Evolutionary conservation across 1,284 basidiomycete genomes (phyloP), one percentile per base, ranked within the genome.

Genomic region (Hymenochaete sp.): DNA sequence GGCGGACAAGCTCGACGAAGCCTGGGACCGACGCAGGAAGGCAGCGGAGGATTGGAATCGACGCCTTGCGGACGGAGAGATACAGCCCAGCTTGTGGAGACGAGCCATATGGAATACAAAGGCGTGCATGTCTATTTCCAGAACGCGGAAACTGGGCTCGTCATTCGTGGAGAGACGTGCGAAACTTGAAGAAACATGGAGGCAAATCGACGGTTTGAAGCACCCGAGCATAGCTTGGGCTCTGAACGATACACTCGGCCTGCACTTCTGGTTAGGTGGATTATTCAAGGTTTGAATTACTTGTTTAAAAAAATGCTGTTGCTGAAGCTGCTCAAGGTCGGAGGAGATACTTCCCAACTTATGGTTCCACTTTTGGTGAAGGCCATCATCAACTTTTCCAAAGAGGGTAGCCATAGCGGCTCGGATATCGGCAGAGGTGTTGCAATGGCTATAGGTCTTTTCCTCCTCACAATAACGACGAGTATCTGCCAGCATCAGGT

Each of bases 381-480:
- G 62, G 73, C 73, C 0, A 72, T 88, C 53, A 87, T 88, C 58
- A 74, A 76, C 49, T 86, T 82, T 53, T 70, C 73, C 5, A 71
- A 79, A 58, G 68, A 70, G 35, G 1, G 67, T 67, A 0, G 50
- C 54, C 27, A 55, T 60, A 5, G 51, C 53, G 7, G 75, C 10
- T 28, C 80, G 1, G 66, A 67, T 43, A 62, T 86, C 45, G 82
- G 82, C 0, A 64, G 69, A 3, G 86, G 86, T 0, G 67, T 88
- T 22, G 84, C 71, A 2, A 77, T 87, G 71, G 79, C 82, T 0
- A 63, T 87, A 41, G 83, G 82, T 0, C 67, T 90, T 2, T 82
- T 83, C 60, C 67, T 66, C 42, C 62, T 87, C 22, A 77, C 78
- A 1, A 62, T 86, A 46, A 57, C 70, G 11, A 63, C 77, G 1